Base-by-base conservation (phyloP, 1,284 basidiomycete genomes). In the Pseudozyma pruni region DNA sequence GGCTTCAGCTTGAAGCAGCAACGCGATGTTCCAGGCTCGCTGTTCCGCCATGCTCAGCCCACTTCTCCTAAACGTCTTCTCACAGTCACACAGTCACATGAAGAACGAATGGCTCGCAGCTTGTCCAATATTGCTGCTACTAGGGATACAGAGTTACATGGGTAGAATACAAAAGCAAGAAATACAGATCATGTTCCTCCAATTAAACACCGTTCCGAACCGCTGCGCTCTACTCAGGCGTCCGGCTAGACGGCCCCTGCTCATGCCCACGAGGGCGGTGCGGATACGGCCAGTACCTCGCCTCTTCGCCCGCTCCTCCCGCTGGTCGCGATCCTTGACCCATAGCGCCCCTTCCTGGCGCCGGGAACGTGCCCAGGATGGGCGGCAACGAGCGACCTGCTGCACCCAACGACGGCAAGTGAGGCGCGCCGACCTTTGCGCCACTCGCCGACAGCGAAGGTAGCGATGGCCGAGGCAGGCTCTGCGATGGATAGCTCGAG, bases 401-500 rank as follows among this genome's bases (percentile, higher is more conserved):
- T 29, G 56, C 60, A 1, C 52, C 58, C 31, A 68, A 20, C 1
- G 63, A 59, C 13, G 69, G 60, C 49, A 70, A 53, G 42, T 64
- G 52, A n/a, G 57, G 56, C 16, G 54, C 62, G 29, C 50, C 69
- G 14, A 42, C 50, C n/a, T 57, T 61, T 4, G 33, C 48, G 4
- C 43, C 53, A 19, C 51, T 41, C 19, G 62, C 47, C 19, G 59
- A 59, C 6, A 72, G 43, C 8, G 63, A 66, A 4, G 68, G 68
- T 37, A 66, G 25, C 9, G 61, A 60, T 3, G 68, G 68, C 38
- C 60, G 52, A n/a, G 60, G 68, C 39, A 64, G 43, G 32, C 56
- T 71, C 42, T 64, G 68, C 49, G 61, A 70, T 14, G 67, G 60
- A 41, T 59, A 70, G 51, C 47, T 62, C 41, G 68, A 60, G 46